Conservation (phyloP, 768 basidiomycete genomes). For the Porphyrellus cyaneotinctus region DNA sequence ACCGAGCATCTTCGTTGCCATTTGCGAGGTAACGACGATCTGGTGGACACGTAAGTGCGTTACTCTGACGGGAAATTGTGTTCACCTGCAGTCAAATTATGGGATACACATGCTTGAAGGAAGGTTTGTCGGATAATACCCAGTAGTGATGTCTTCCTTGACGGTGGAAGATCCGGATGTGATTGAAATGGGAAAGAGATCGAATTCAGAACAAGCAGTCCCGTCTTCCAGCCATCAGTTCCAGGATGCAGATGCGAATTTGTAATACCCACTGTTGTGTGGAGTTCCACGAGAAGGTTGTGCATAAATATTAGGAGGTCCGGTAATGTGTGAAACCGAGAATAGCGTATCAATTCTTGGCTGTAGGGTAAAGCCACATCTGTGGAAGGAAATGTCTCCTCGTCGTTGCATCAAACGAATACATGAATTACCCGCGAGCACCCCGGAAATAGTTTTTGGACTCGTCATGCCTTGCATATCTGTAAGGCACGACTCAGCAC, state of each 20-base stretch:
- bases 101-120: constrained; percentile 43
- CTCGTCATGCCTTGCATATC: constrained; percentile 49
- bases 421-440: constrained; percentile 23
- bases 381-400: constrained; percentile 23
- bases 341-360: constrained; percentile 23
- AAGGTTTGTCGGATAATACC: constrained; percentile 52
- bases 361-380: constrained; percentile 39
- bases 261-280: constrained; percentile 42
- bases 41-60: constrained; percentile 19
- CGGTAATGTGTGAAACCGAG: constrained; percentile 41
- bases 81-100: constrained; percentile 45
- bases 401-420: constrained; percentile 7
- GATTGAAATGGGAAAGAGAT: constrained; percentile 66
- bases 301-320: constrained; percentile 59
- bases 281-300: constrained; percentile 46
- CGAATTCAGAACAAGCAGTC: constrained; percentile 62
- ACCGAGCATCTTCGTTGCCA: constrained; percentile 64
- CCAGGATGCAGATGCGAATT: constrained; percentile 7
- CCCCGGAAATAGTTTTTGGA: constrained; percentile 33
- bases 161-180: constrained; percentile 34
- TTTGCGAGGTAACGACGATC: constrained; percentile 62
- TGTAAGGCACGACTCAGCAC: constrained; percentile 19
- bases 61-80: neutral
- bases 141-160: constrained; percentile 42
- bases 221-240: constrained; percentile 34